Percentiles rank a stretch among this genome's conserved stretches.
These are phyloP conservation scores for Backusella tuberculispora DNA, from an alignment of 192 early-diverging fungal species.

Conservation along the genomic window DNA sequence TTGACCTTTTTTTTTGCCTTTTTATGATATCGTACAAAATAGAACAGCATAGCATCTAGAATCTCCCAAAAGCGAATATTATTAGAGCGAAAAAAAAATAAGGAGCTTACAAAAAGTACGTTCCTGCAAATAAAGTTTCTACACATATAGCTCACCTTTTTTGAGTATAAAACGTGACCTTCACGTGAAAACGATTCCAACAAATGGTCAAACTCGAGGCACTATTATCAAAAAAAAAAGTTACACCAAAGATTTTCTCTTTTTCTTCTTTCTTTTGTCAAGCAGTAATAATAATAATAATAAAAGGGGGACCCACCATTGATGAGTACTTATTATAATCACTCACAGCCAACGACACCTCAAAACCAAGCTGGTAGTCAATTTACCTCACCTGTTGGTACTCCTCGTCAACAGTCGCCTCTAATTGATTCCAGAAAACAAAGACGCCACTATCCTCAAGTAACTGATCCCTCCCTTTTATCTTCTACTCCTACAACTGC, in stretches of 20 bases:
- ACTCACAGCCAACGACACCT: not conserved
- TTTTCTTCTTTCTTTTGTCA: not conserved
- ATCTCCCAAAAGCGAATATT: no score
- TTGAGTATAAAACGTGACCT: not conserved
- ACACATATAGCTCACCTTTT: no score
- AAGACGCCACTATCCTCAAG: slow-evolving; percentile 17
- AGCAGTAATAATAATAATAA: not conserved
- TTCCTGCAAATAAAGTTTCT: not conserved
- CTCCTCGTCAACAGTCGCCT: slow-evolving; percentile 14
- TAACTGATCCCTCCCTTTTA: slow-evolving; percentile 15
- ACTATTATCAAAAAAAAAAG: not conserved
- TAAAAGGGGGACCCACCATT: not conserved
- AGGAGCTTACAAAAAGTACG: not conserved
- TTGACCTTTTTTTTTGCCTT: no score
- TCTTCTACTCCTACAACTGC: not conserved
- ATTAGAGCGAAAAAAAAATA: not conserved
- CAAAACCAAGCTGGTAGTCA: slow-evolving; percentile 4
- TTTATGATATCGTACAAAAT: no score
- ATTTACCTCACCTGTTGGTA: not conserved
- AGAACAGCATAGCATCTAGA: no score
- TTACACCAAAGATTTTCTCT: not conserved
- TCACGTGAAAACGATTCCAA: not conserved
- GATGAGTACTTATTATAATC: slow-evolving; percentile 13
- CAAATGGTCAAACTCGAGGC: not conserved
- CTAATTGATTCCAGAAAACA: slow-evolving; percentile 19